Evolutionary conservation across 768 basidiomycete species (phyloP).

Genomic region (Gloeopeniophorella convolvens): DNA sequence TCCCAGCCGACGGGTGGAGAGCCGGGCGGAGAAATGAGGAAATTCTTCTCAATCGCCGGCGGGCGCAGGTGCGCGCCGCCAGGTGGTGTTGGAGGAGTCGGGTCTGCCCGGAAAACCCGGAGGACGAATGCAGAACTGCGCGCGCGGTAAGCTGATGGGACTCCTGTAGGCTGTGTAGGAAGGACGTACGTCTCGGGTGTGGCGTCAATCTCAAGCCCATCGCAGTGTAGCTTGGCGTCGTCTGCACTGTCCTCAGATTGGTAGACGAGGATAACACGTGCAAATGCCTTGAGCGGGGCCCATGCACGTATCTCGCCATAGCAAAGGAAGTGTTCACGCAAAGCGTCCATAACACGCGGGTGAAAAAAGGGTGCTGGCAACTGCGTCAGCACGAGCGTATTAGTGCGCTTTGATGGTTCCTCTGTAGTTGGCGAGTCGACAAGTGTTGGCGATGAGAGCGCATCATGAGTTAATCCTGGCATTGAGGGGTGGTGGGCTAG

Average conservation of each 20-base stretch:
- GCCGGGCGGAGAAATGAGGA: conserved; percentile 95
- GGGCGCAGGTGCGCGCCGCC: conserved; percentile 47
- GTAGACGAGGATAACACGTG: conserved; percentile 79
- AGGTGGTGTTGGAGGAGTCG: conserved; percentile 41
- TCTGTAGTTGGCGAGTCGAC: conserved; percentile 1
- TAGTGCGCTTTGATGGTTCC: conserved; percentile 43
- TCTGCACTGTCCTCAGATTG: conserved; percentile 56
- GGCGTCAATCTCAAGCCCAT: conserved; percentile 55
- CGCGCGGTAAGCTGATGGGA: neutral
- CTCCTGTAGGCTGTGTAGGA: neutral
- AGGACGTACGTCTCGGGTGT: conserved; percentile 42
- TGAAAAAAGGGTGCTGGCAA: conserved; percentile 77
- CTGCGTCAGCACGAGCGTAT: conserved; percentile 77
- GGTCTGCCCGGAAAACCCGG: conserved; percentile 69
- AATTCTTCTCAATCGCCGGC: conserved; percentile 83
- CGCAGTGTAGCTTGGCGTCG: conserved; percentile 56
- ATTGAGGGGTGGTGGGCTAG: too few species aligned
- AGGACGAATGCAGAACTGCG: conserved; percentile 44
- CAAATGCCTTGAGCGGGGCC: conserved; percentile 80
- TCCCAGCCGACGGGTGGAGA: conserved; percentile 98
- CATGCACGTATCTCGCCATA: conserved; percentile 86
- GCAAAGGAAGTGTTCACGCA: conserved; percentile 63
- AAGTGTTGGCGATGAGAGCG: conserved; percentile 2
- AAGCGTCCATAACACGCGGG: conserved; percentile 54
- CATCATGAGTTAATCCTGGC: conserved; percentile 14